phyloP scores from a whole-genome alignment of 2,329 filamentous ascomycete genomes.

The Laburnicola sp. region DNA sequence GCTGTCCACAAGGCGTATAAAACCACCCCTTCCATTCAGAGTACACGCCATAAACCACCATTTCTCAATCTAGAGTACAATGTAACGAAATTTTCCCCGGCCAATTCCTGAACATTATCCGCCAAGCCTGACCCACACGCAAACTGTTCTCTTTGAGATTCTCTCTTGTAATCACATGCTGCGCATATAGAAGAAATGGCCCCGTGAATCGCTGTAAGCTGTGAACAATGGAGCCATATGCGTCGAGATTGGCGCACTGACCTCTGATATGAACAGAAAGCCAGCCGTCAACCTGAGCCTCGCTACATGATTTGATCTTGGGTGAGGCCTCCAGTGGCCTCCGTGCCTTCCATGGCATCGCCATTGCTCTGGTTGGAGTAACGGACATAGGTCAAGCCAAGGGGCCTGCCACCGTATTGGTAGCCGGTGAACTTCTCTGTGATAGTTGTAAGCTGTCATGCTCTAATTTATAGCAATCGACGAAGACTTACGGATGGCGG shows the following conservation, averaged over 20 bases:
- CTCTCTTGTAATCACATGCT: constrained; percentile 24
- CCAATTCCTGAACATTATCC: constrained; percentile 19
- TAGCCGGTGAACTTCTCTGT: constrained; percentile 93
- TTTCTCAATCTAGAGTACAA: constrained; percentile 41
- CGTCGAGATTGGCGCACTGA: constrained; percentile 2
- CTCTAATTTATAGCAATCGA: not conserved
- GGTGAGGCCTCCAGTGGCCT: constrained; percentile 70
- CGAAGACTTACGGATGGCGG: constrained; percentile 69
- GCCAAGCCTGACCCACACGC: constrained; percentile 14
- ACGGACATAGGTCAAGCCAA: constrained; percentile 91
- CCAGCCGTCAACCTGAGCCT: not conserved
- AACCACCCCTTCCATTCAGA: not conserved
- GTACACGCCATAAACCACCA: constrained; percentile 2
- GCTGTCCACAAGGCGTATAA: constrained; percentile 1
- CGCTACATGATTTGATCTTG: constrained; percentile 96
- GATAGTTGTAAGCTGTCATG: constrained; percentile 28
- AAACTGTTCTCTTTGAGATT: constrained; percentile 17
- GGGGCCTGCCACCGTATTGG: constrained; percentile 91
- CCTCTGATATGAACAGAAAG: constrained; percentile 4
- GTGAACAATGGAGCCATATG: constrained; percentile 10
- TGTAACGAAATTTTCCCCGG: constrained; percentile 31
- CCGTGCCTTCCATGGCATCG: constrained; percentile 80
- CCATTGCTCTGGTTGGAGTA: constrained; percentile 70
- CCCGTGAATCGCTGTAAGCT: constrained; percentile 19
- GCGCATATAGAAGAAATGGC: constrained; percentile 20